phyloP scores from a whole-genome alignment of 768 basidiomycete species.

The Pleurotus giganteus region DNA sequence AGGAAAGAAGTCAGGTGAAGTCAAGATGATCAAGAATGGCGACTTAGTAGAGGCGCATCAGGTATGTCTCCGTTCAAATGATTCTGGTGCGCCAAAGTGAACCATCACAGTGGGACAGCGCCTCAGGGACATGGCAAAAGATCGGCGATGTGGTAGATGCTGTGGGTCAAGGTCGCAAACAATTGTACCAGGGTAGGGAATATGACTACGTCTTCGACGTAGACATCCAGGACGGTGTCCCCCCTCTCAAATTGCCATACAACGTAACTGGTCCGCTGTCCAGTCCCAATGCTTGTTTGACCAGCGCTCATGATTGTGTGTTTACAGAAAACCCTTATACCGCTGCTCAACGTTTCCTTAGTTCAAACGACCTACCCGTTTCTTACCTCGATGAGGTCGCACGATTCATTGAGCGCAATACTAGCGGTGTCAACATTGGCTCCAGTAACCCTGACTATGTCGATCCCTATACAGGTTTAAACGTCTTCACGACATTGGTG shows the following conservation, averaged over 20 bases:
- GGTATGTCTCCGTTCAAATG: constrained; percentile 38
- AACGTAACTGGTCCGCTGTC: constrained; percentile 70
- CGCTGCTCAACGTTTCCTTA: constrained; percentile 88
- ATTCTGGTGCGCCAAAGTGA: constrained; percentile 4
- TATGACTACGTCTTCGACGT: constrained; percentile 99
- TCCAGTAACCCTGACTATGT: constrained; percentile 56
- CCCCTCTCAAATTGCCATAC: constrained; percentile 92
- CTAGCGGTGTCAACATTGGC: constrained; percentile 72
- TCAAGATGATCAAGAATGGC: constrained; percentile 85
- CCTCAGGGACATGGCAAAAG: constrained; percentile 77
- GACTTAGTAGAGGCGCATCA: constrained; percentile 88
- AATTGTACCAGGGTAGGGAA: constrained; percentile 90
- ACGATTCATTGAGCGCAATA: constrained; percentile 91
- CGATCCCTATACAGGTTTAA: constrained; percentile 87
- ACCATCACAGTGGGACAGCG: constrained; percentile 71
- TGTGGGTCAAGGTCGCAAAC: constrained; percentile 84
- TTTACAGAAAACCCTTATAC: constrained; percentile 83
- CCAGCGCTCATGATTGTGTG: constrained; percentile 1
- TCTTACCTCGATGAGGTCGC: constrained; percentile 89
- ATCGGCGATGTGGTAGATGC: constrained; percentile 96
- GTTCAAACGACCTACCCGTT: constrained; percentile 77
- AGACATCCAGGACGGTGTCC: constrained; percentile 89
- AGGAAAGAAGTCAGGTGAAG: constrained; percentile 94
- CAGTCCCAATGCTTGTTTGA: background rate
- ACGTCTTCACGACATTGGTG: too few species aligned